These are phyloP conservation scores for Fusarium ambrosium DNA, from an alignment of 2,329 filamentous ascomycete species.

Conservation along the genomic window DNA sequence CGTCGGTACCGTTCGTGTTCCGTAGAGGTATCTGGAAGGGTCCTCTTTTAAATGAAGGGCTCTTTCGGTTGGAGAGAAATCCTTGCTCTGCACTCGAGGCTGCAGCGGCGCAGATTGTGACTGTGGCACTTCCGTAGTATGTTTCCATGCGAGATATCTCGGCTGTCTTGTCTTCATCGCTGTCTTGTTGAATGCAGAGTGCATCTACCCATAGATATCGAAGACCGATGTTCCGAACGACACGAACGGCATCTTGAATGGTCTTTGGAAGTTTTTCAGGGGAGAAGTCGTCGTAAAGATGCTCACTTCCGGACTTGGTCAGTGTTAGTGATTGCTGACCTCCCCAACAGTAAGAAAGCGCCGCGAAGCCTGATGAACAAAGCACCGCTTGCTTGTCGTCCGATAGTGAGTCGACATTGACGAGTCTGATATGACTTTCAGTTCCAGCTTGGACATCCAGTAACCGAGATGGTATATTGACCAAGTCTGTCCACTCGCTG, in stretches of 20 bases:
- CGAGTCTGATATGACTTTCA: not conserved
- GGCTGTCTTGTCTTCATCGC: not conserved
- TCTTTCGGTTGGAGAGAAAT: not conserved
- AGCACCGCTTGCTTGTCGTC: fast-evolving
- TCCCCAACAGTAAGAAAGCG: not conserved
- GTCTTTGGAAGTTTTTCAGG: not conserved
- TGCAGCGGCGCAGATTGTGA: not conserved
- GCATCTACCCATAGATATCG: not conserved
- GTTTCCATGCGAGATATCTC: not conserved
- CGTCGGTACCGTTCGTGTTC: not conserved
- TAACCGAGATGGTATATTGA: not conserved
- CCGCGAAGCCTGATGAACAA: not conserved
- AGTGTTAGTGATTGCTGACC: not conserved
- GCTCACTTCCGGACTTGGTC: not conserved
- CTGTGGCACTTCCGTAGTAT: not conserved
- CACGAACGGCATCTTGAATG: not conserved
- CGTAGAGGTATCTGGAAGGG: not conserved
- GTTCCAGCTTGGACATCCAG: not conserved
- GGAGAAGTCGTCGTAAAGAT: not conserved
- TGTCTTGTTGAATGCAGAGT: not conserved
- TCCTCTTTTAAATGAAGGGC: not conserved
- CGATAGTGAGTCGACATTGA: not conserved
- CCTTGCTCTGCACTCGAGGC: not conserved
- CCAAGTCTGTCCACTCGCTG: not conserved
- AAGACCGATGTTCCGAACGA: not conserved